These are phyloP conservation scores for Coccomyxa sp. DNA, from an alignment of 139 green algal genomes.

Conservation along the genomic window DNA sequence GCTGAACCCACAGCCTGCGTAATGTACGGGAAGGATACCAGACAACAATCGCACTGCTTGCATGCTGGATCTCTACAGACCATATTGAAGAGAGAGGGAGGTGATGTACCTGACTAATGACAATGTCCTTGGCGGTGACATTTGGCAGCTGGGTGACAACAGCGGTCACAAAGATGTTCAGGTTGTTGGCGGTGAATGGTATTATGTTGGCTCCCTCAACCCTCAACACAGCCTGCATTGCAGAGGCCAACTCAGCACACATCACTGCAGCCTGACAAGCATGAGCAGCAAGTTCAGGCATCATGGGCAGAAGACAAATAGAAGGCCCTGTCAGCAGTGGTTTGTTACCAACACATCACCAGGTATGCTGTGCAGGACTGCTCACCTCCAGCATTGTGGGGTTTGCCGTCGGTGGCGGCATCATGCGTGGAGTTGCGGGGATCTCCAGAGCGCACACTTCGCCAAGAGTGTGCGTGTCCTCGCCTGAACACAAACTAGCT, in stretches of 20 bases:
- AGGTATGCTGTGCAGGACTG: background rate
- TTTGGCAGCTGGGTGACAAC: background rate
- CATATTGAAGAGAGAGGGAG: no score
- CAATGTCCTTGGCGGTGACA: background rate
- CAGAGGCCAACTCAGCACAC: background rate
- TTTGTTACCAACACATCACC: background rate
- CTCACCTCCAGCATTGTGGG: background rate
- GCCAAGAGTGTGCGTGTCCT: background rate
- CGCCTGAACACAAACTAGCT: background rate
- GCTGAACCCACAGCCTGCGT: no score
- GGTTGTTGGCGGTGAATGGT: background rate
- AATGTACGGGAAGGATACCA: no score
- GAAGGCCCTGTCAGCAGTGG: background rate
- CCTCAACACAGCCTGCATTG: constrained; percentile 1
- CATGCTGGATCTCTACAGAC: no score
- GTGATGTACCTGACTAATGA: background rate
- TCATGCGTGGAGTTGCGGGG: background rate
- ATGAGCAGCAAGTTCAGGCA: background rate
- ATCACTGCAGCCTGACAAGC: background rate
- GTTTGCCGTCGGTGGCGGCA: background rate
- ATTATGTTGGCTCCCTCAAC: background rate
- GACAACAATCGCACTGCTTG: no score
- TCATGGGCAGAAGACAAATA: background rate
- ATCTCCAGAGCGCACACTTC: background rate
- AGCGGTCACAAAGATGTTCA: background rate